phyloP scores from a whole-genome alignment of 306 rosid genomes.

The Dicorynia guianensis region DNA sequence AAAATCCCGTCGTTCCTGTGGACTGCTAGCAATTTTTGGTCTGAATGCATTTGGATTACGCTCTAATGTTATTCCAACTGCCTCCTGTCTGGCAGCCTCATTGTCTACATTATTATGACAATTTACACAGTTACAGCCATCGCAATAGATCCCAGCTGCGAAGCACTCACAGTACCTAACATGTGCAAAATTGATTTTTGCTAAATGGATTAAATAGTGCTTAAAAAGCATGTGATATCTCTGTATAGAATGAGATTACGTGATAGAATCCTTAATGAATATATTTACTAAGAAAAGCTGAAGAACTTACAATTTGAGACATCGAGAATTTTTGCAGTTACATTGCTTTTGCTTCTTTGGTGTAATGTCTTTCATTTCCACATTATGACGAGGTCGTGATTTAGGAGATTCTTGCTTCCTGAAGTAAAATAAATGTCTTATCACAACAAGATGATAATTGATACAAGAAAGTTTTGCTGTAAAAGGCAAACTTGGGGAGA shows the following conservation, averaged over 20 bases:
- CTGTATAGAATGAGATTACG: neutral
- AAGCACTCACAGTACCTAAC: conserved; percentile 90
- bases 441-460: conserved; percentile 33
- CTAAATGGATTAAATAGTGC: conserved; percentile 2
- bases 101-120: conserved; percentile 78
- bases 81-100: conserved; percentile 75
- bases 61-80: conserved; percentile 65
- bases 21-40: conserved; percentile 83
- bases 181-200: conserved; percentile 37
- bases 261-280: conserved; percentile 29
- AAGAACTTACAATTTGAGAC: conserved; percentile 87
- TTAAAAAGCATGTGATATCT: conserved; percentile 32
- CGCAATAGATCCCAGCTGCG: conserved; percentile 79
- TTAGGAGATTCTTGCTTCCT: conserved; percentile 82
- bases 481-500: conserved; percentile 1
- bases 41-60: conserved; percentile 86
- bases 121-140: conserved; percentile 75
- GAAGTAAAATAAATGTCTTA: conserved; percentile 44
- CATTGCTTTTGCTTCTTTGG: conserved; percentile 93
- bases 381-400: conserved; percentile 52
- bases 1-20: conserved; percentile 55
- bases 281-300: conserved; percentile 3
- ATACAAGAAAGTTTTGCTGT: neutral
- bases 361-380: conserved; percentile 67
- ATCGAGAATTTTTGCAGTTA: conserved; percentile 87